Base-by-base conservation (phyloP, 2,329 filamentous ascomycete genomes). In the Pyrenophora tritici-repentis region DNA sequence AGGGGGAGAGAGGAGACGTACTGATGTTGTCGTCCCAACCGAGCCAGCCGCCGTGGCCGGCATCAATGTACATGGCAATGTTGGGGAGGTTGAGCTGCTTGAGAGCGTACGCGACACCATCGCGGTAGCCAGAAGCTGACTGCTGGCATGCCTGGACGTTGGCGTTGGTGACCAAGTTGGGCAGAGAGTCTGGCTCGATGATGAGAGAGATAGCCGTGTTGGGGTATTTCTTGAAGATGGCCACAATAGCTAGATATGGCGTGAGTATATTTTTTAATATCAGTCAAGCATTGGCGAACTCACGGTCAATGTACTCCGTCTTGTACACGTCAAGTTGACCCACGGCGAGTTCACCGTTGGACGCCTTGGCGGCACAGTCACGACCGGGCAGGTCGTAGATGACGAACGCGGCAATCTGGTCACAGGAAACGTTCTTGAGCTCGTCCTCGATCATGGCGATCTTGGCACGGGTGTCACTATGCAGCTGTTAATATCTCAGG, bases 361-460 rank as follows among this genome's bases (percentile, higher is more conserved):
- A 86, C 26, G 84, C 83, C 67, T 83, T 78, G 43, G 84, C 84
- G 29, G 84, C 81, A 62, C 84, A 87, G 66, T 87, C 84, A 73
- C 84, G 83, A 58, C 85, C 83, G 41, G 84, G 84, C 13, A 87
- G 75, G 67, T 87, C 82, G 70, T 87, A 87, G 65, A 86, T 82
- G 59, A 87, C 84, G 47, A 86, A 78, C 16, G 75, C 77, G 29
- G 78, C 80, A 17, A 80, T 77, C 58, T 79, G 76, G 53, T 65
- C 74, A 35, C 79, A 80, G 22, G 78, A 76, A 37, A 77, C 77
- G 36, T 72, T 72, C 58, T 82, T 82, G 56, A 83, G 79, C 46
- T 79, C 75, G 7, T 72, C 71, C 47, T 83, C 73, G 51, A 78
- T 76, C 1, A 75, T 73, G 2, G 71, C 73, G 71, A 83, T 80